phyloP scores from a whole-genome alignment of 257 asterid species.

The Nicotiana otophora region DNA sequence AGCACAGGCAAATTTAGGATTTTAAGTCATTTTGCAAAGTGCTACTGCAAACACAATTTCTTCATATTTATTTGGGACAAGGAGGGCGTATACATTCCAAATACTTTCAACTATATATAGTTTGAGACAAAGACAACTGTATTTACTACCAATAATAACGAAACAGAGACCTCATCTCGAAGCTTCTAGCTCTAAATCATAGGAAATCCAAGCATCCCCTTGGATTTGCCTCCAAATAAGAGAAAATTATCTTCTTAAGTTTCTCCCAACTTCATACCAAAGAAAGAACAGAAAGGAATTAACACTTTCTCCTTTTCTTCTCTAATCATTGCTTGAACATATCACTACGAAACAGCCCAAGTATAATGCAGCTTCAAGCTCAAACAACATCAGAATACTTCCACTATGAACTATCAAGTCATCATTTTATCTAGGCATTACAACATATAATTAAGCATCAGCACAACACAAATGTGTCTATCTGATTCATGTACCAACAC shows the following conservation, averaged over 20 bases:
- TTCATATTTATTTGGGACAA: not conserved
- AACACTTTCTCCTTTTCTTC: not conserved
- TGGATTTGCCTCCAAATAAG: not conserved
- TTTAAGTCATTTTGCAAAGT: not conserved
- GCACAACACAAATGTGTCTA: not conserved
- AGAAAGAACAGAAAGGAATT: not conserved
- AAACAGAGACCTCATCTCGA: too few relatives aligned
- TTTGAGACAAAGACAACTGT: not conserved
- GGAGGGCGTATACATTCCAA: not conserved
- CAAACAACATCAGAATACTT: not conserved
- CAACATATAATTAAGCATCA: not conserved
- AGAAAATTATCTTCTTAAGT: not conserved
- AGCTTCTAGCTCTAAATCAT: too few relatives aligned
- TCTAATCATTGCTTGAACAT: not conserved
- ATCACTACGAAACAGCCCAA: not conserved
- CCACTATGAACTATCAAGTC: not conserved
- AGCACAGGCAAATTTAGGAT: not conserved
- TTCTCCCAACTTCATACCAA: not conserved
- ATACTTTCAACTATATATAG: not conserved
- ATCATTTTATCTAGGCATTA: not conserved
- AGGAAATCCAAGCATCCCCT: too few relatives aligned
- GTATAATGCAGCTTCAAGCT: not conserved
- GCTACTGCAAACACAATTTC: not conserved
- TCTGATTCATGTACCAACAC: not conserved
- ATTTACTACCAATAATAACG: not conserved